Evolutionary conservation across 306 rosid species (phyloP).

Genomic region (Sechiopsis laciniata): DNA sequence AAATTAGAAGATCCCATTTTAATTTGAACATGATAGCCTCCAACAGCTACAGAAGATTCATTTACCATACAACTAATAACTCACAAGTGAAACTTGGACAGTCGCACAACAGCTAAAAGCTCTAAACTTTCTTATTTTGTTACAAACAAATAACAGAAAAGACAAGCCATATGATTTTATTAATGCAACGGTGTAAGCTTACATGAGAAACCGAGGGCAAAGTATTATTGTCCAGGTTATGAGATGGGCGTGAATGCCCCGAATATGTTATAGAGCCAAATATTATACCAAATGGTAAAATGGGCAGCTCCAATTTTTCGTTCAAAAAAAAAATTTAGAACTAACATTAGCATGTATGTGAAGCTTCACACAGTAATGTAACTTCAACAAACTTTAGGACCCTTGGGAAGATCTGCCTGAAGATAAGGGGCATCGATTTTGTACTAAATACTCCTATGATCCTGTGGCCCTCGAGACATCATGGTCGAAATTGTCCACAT

Average conservation of each 20-base stretch:
- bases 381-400: constrained; percentile 2
- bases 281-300: no score
- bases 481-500: constrained; percentile 32
- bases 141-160: not conserved
- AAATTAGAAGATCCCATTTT: not conserved
- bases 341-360: not conserved
- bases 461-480: constrained; percentile 19
- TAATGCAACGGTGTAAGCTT: not conserved
- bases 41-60: not conserved
- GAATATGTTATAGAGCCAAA: no score
- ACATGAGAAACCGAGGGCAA: no score
- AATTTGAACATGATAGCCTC: not conserved
- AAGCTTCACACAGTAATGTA: not conserved
- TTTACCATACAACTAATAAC: not conserved
- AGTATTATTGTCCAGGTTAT: no score
- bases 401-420: not conserved
- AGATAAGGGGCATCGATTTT: not conserved
- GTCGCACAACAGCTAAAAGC: not conserved
- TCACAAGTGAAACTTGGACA: not conserved
- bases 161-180: not conserved
- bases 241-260: no score
- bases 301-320: no score
- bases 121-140: not conserved
- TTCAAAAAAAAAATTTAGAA: not conserved
- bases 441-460: not conserved